phyloP scores from a whole-genome alignment of 306 rosid species.

The Cicer judaicum region DNA sequence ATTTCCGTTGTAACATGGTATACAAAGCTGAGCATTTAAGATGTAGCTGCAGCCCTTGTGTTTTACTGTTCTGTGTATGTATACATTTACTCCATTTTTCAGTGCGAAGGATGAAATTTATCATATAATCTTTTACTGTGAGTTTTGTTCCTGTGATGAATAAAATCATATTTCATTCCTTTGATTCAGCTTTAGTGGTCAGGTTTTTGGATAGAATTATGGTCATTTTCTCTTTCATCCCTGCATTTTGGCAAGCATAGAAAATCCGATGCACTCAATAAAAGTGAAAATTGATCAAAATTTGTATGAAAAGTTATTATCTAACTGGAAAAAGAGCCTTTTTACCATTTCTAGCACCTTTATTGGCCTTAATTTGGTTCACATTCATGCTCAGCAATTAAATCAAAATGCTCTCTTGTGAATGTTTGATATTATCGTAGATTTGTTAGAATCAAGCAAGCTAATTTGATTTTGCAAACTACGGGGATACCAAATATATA shows the following conservation, averaged over 20 bases:
- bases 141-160: background rate
- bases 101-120: slow-evolving; percentile 25
- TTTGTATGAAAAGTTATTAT: background rate
- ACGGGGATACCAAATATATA: too few relatives aligned
- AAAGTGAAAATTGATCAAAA: background rate
- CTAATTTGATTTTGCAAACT: too few relatives aligned
- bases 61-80: slow-evolving; percentile 30
- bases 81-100: slow-evolving; percentile 1
- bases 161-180: background rate
- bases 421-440: too few relatives aligned
- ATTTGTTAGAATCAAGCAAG: too few relatives aligned
- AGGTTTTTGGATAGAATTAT: background rate
- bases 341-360: background rate
- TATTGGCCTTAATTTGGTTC: background rate
- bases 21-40: background rate
- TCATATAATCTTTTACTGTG: background rate
- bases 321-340: background rate
- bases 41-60: slow-evolving; percentile 24
- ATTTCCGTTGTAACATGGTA: slow-evolving; percentile 28
- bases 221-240: background rate
- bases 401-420: background rate
- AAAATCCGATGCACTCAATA: background rate
- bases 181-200: background rate
- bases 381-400: background rate
- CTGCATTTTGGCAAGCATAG: background rate